phyloP scores from a whole-genome alignment of 257 asterid species.

The Ligustrum vulgare region DNA sequence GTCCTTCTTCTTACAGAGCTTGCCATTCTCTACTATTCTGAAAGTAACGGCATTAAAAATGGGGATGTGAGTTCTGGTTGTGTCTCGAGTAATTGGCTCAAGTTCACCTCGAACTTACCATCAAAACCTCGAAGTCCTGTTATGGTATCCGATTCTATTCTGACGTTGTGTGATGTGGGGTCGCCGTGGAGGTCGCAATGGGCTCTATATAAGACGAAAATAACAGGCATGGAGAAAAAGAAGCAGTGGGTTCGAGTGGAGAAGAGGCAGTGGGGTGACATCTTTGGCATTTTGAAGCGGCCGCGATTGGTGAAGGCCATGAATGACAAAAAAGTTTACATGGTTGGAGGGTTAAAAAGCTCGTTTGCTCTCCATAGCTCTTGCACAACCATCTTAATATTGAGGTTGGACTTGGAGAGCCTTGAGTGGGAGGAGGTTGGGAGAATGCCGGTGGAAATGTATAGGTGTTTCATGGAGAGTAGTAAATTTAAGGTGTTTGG shows the following conservation, averaged over 20 bases:
- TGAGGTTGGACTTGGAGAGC: slow-evolving; percentile 83
- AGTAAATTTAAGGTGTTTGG: slow-evolving; percentile 97
- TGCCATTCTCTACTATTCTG: slow-evolving; percentile 70
- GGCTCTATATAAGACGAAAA: slow-evolving; percentile 72
- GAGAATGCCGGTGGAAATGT: slow-evolving; percentile 89
- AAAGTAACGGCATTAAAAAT: slow-evolving; percentile 10
- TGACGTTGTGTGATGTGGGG: slow-evolving; percentile 83
- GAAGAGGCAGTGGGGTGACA: slow-evolving; percentile 87
- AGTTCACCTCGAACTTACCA: slow-evolving; percentile 81
- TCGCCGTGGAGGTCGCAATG: slow-evolving; percentile 97
- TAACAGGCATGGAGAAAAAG: slow-evolving; percentile 40
- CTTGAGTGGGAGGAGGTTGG: slow-evolving; percentile 97
- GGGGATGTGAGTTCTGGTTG: slow-evolving; percentile 19
- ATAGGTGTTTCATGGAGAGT: slow-evolving; percentile 70
- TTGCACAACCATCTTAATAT: slow-evolving; percentile 78
- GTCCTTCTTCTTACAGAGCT: slow-evolving; percentile 87
- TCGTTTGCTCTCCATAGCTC: slow-evolving; percentile 73
- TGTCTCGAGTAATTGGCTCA: slow-evolving; percentile 58
- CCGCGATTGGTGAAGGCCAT: slow-evolving; percentile 76
- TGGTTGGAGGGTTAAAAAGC: slow-evolving; percentile 84
- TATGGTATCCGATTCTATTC: slow-evolving; percentile 57
- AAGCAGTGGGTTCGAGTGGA: slow-evolving; percentile 83
- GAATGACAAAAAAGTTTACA: slow-evolving; percentile 56
- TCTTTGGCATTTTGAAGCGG: slow-evolving; percentile 75
- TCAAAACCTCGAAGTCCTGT: slow-evolving; percentile 93